These are phyloP conservation scores for Phytophthora citrophthora DNA, from an alignment of 352 stramenopile species.

Conservation along the genomic window DNA sequence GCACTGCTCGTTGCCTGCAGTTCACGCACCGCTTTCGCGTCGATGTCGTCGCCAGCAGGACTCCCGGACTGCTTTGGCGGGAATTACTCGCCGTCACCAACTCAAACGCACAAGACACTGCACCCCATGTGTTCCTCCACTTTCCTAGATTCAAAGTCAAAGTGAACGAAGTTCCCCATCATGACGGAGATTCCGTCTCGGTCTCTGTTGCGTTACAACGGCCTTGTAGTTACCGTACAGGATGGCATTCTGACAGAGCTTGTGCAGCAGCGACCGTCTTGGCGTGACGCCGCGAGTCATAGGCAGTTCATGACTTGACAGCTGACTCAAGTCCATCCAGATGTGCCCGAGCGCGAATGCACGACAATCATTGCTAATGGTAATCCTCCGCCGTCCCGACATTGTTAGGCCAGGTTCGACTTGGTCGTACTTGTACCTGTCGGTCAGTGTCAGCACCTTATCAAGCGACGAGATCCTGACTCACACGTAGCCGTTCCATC, in stretches of 20 bases:
- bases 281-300: neutral
- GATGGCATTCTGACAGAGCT: too few species aligned
- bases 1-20: neutral
- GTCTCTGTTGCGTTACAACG: neutral
- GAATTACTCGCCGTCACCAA: conserved; percentile 15
- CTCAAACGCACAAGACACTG: conserved; percentile 5
- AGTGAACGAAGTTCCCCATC: conserved; percentile 6
- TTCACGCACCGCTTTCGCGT: conserved; percentile 22
- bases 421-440: too few species aligned
- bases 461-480: neutral
- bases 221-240: neutral
- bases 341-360: conserved; percentile 10
- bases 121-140: neutral
- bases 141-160: neutral
- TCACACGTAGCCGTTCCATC: conserved; percentile 9
- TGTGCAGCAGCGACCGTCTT: neutral
- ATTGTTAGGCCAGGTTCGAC: too few species aligned
- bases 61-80: neutral
- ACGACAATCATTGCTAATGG: conserved; percentile 29
- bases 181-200: neutral
- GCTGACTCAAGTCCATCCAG: conserved; percentile 30
- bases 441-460: too few species aligned
- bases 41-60: conserved; percentile 2
- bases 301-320: conserved; percentile 17
- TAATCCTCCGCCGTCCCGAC: neutral